Conservation (phyloP, 106 monocot genomes). For the Apostasia shenzhenica region DNA sequence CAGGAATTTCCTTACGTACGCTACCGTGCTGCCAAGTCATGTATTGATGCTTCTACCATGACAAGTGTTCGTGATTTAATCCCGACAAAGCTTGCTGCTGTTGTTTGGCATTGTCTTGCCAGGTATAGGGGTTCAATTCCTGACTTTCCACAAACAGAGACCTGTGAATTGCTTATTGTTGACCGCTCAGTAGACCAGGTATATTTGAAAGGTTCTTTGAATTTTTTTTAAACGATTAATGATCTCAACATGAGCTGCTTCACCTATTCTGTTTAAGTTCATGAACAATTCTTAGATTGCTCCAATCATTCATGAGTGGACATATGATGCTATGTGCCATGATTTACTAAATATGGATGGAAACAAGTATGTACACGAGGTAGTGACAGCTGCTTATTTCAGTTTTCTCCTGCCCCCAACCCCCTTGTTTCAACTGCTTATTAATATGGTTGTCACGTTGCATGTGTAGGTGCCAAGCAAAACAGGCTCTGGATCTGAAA, state of each 20-base stretch:
- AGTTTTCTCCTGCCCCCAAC: not conserved
- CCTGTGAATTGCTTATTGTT: constrained; percentile 92
- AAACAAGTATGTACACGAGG: constrained; percentile 95
- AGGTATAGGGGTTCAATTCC: constrained; percentile 65
- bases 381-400: constrained; percentile 13
- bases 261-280: not conserved
- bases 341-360: constrained; percentile 94
- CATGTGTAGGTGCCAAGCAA: constrained; percentile 59
- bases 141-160: constrained; percentile 82
- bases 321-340: constrained; percentile 99
- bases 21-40: constrained; percentile 85
- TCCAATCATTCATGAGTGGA: constrained; percentile 98
- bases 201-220: not conserved
- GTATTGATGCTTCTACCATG: constrained; percentile 67
- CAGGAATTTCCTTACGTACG: constrained; percentile 98
- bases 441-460: constrained; percentile 8
- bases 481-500: constrained; percentile 62
- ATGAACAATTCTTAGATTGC: constrained; percentile 51
- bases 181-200: constrained; percentile 96
- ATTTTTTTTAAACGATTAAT: constrained; percentile 1
- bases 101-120: constrained; percentile 71
- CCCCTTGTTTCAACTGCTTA: not conserved
- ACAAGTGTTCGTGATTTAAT: constrained; percentile 84
- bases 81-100: constrained; percentile 94
- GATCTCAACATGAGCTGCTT: not conserved